Conservation (phyloP, 768 basidiomycete genomes). For the Mycena kentingensis region DNA sequence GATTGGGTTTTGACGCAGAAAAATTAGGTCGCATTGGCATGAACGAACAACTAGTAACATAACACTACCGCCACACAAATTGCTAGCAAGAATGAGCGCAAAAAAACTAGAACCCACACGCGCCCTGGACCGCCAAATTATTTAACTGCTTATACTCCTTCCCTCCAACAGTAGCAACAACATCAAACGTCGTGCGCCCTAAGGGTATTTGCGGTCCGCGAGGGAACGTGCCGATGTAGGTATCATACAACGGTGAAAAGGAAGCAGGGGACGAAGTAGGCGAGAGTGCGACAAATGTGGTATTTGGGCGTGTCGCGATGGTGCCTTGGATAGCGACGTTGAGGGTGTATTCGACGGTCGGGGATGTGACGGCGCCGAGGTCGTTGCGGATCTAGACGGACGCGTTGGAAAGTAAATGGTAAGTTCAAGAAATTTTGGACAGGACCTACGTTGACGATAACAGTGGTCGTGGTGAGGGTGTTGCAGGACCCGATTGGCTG, state of each 20-base stretch:
- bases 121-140: slow-evolving; percentile 1
- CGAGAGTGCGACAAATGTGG: slow-evolving; percentile 11
- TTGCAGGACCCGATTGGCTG: slow-evolving; percentile 4
- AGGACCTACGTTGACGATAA: slow-evolving; percentile 2
- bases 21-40: no score
- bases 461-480: not conserved
- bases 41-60: no score
- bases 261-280: no score
- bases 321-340: slow-evolving; percentile 5
- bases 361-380: slow-evolving; percentile 6
- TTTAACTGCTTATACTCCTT: slow-evolving; percentile 1
- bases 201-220: not conserved
- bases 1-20: no score
- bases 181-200: slow-evolving; percentile 6
- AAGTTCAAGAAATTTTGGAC: not conserved
- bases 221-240: slow-evolving; percentile 7
- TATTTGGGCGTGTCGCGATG: not conserved
- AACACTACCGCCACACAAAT: no score
- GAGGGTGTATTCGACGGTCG: slow-evolving; percentile 8
- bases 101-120: not conserved
- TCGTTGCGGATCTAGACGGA: slow-evolving; percentile 12
- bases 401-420: not conserved
- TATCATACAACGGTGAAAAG: slow-evolving; percentile 10
- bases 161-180: slow-evolving; percentile 1
- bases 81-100: no score